Conservation (phyloP, 305 asterid species). For the Rubia balearica region DNA sequence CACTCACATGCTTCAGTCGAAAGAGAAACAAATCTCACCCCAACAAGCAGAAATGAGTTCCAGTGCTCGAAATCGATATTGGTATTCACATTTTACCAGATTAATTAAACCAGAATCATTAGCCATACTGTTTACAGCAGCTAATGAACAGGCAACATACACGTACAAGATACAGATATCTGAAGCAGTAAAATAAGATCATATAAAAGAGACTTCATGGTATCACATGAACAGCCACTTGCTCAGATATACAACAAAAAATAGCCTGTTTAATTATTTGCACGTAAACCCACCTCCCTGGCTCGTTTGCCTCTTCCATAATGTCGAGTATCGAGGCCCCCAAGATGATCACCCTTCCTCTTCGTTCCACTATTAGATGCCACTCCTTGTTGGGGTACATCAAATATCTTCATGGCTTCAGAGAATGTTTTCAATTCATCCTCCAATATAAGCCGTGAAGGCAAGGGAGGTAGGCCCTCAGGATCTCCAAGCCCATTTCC, state of each 20-base stretch:
- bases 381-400: conserved; percentile 37
- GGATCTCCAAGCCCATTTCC: conserved; percentile 40
- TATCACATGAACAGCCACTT: neutral
- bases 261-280: neutral
- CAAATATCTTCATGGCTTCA: conserved; percentile 82
- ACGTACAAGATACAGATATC: neutral
- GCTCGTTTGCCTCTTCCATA: conserved; percentile 99
- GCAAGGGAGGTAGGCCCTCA: conserved; percentile 58
- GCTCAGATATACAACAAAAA: neutral
- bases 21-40: neutral
- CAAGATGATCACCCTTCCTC: conserved; percentile 72
- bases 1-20: neutral
- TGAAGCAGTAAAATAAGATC: neutral
- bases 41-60: neutral
- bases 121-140: neutral
- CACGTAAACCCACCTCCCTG: conserved; percentile 66
- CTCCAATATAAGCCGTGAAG: conserved; percentile 78
- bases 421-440: conserved; percentile 75
- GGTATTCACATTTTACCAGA: neutral
- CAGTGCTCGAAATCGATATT: neutral
- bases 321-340: conserved; percentile 87
- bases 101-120: neutral
- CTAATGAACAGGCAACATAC: neutral
- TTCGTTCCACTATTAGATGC: conserved; percentile 56
- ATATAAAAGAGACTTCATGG: neutral